Conservation (phyloP, 2,329 filamentous ascomycete species). For the Aspergillus ochraceoroseus region DNA sequence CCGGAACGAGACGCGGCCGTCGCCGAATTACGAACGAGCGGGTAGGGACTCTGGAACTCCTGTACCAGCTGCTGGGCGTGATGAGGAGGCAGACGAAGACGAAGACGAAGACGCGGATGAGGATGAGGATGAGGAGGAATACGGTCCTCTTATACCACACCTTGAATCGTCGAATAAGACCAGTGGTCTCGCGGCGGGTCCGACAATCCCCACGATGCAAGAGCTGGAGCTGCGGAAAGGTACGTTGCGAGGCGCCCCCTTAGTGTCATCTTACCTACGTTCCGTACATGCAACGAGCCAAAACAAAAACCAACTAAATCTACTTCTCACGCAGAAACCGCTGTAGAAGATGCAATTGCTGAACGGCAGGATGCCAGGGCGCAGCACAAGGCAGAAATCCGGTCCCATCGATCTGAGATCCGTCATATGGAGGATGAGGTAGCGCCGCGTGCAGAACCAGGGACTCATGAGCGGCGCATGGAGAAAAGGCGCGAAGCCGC, state of each 20-base stretch:
- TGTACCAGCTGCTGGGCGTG: neutral
- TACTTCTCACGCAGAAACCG: slow-evolving; percentile 24
- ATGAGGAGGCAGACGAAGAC: slow-evolving; percentile 7
- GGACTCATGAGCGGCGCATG: slow-evolving; percentile 73
- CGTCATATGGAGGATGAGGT: slow-evolving; percentile 61
- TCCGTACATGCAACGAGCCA: too few species aligned
- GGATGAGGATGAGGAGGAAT: slow-evolving; percentile 52
- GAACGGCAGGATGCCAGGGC: slow-evolving; percentile 27
- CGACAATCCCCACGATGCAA: slow-evolving; percentile 62
- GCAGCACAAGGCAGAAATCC: slow-evolving; percentile 50
- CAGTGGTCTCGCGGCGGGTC: slow-evolving; percentile 44
- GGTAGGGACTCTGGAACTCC: too few species aligned
- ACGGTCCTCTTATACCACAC: slow-evolving; percentile 52
- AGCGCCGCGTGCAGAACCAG: slow-evolving; percentile 73
- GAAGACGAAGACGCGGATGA: slow-evolving; percentile 10
- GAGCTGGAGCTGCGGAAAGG: slow-evolving; percentile 62
- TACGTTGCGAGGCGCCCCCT: too few species aligned
- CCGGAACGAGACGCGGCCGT: slow-evolving; percentile 10
- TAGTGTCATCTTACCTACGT: too few species aligned
- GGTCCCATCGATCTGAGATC: slow-evolving; percentile 38
- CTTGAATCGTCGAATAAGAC: neutral
- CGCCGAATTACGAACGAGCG: slow-evolving; percentile 21
- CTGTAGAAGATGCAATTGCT: slow-evolving; percentile 28
- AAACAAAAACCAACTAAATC: too few species aligned
- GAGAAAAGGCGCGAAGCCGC: slow-evolving; percentile 76